Conservation (phyloP, 805 yeast genomes). For the Wickerhamomyces pijperi region DNA sequence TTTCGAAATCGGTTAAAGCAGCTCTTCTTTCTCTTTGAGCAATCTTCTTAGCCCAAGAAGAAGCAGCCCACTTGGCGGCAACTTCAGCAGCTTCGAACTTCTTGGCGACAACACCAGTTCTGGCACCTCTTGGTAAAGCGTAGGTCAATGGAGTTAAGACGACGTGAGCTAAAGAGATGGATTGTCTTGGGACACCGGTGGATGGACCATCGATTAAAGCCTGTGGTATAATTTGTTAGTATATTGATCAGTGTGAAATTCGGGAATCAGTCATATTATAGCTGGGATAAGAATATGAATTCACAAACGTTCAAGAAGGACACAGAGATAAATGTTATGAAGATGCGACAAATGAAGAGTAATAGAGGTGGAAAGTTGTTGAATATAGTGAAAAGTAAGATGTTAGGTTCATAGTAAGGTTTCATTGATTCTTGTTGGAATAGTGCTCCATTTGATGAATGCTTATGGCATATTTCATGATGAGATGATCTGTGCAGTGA, state of each 20-base stretch:
- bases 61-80: constrained; percentile 81
- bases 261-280: too few species aligned
- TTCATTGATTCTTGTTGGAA: too few species aligned
- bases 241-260: constrained; percentile 1
- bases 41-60: constrained; percentile 97
- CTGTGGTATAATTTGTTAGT: constrained; percentile 27
- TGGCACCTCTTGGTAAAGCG: constrained; percentile 90
- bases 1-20: constrained; percentile 91
- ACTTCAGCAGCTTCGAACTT: constrained; percentile 89
- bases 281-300: not conserved
- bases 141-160: constrained; percentile 88
- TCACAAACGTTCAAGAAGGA: too few species aligned
- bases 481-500: too few species aligned
- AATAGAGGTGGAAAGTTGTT: too few species aligned
- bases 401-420: too few species aligned
- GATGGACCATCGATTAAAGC: constrained; percentile 95
- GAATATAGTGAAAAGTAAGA: too few species aligned
- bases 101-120: constrained; percentile 76
- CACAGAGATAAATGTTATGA: too few species aligned
- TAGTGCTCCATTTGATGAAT: too few species aligned
- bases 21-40: constrained; percentile 92
- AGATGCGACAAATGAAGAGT: too few species aligned
- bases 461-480: too few species aligned
- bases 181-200: constrained; percentile 83
- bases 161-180: constrained; percentile 76